Base-by-base conservation (phyloP, 2,329 filamentous ascomycete species). In the Lachnellula hyalina region DNA sequence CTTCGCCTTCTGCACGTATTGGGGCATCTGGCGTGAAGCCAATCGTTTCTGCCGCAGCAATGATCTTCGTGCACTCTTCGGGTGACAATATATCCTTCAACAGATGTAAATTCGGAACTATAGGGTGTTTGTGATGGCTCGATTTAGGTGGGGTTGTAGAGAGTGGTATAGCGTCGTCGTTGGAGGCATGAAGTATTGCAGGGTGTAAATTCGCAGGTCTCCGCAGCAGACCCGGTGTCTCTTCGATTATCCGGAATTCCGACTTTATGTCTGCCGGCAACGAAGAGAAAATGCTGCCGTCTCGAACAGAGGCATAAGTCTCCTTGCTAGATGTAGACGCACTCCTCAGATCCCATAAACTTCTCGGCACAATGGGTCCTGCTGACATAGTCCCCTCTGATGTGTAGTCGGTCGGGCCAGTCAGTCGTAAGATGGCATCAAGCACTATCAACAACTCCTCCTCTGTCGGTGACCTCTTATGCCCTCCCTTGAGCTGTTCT, bases 121-220 rank as follows among this genome's bases (percentile, higher is more conserved):
- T 70, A 0, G 85, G 84, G 55, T 89, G 86, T 5, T 55, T 58
- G 47, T 77, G 72, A 53, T 83, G 77, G 51, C 79, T 77, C 32
- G 75, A 75, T n/a, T 80, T 80, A 0, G 73, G 61, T 0, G 79
- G 76, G 0, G 68, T 65, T 2, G 72, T 65, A 0, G 75, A 73
- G 1, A 87, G 74, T 0, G 72, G 69, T 3, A 89, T 75, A 0
- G 84, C 74, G 57, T 85, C 75, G 1, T 83, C 76, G 34, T 74
- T 65, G 0, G 84, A 82, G 0, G 85, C 79, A 63, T 87, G 84
- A 4, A 89, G 74, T 28, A 88, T 75, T 0, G 85, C 86, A 0
- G 80, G 77, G 63, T 88, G 83, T 23, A 83, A 78, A 59, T 89
- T 89, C 0, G 85, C 82, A 1, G 85, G 85, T 61, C 87, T 87